Evolutionary conservation across 1,284 basidiomycete genomes (phyloP).

Genomic region (Leccinum subspadiceum): DNA sequence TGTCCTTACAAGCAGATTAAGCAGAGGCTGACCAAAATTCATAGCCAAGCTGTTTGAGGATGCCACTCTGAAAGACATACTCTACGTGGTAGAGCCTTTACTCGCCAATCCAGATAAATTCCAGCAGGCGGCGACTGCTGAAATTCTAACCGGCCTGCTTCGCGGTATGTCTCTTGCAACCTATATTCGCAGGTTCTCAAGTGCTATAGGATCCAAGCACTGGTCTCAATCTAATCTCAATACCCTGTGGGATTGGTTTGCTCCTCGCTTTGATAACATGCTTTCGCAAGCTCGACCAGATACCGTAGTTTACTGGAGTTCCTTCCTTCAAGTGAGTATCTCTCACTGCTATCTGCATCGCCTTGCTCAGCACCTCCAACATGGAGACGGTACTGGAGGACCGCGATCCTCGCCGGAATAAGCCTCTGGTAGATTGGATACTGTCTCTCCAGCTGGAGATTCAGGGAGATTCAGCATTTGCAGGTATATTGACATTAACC

Average conservation of each 20-base stretch:
- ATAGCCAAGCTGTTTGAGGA: conserved; percentile 68
- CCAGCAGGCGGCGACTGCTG: conserved; percentile 89
- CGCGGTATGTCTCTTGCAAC: conserved; percentile 44
- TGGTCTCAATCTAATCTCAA: conserved; percentile 70
- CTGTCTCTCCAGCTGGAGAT: conserved; percentile 78
- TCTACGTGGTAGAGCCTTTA: conserved; percentile 57
- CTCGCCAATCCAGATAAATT: conserved; percentile 78
- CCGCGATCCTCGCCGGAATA: conserved; percentile 85
- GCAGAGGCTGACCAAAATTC: conserved; percentile 7
- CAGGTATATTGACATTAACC: conserved; percentile 47
- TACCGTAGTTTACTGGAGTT: conserved; percentile 75
- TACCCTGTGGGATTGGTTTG: conserved; percentile 81
- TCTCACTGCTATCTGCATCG: not conserved
- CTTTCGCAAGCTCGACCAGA: conserved; percentile 83
- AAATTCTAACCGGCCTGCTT: conserved; percentile 77
- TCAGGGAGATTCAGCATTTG: conserved; percentile 74
- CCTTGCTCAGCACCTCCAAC: conserved; percentile 8
- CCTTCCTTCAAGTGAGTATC: conserved; percentile 51
- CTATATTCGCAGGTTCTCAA: not conserved
- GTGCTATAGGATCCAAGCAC: conserved; percentile 76
- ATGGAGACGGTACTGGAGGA: conserved; percentile 43
- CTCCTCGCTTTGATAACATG: conserved; percentile 65
- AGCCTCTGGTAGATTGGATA: conserved; percentile 80
- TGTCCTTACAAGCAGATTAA: conserved; percentile 2
- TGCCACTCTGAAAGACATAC: conserved; percentile 50